Evolutionary conservation across 768 basidiomycete genomes (phyloP).

Genomic region (Amanita pallidorosea): DNA sequence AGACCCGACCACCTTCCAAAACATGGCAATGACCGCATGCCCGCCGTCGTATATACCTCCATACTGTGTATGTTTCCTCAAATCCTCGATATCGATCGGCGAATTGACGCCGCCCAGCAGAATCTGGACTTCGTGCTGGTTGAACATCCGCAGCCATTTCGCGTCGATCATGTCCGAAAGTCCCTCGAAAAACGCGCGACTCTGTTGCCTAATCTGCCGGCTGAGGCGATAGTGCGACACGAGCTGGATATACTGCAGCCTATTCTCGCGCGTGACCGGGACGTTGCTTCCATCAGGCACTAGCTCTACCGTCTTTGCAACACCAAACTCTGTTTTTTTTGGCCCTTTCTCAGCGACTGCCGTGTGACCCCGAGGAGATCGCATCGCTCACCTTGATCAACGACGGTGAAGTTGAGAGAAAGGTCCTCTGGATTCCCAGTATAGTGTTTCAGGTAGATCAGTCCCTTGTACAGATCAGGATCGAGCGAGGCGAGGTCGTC

Average conservation of each 20-base stretch:
- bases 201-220: slow-evolving; percentile 79
- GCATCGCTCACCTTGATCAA: slow-evolving; percentile 57
- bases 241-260: slow-evolving; percentile 82
- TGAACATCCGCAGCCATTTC: slow-evolving; percentile 96
- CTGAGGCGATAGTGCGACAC: slow-evolving; percentile 84
- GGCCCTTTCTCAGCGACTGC: neutral
- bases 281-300: slow-evolving; percentile 75
- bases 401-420: slow-evolving; percentile 81
- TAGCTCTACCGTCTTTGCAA: slow-evolving; percentile 65
- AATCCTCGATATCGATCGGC: slow-evolving; percentile 76
- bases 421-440: slow-evolving; percentile 79
- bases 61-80: slow-evolving; percentile 68
- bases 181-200: slow-evolving; percentile 84
- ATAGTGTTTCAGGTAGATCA: slow-evolving; percentile 91
- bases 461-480: slow-evolving; percentile 83
- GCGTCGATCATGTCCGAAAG: slow-evolving; percentile 86
- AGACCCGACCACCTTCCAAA: slow-evolving; percentile 78
- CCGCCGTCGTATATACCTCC: slow-evolving; percentile 69
- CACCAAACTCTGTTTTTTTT: slow-evolving; percentile 62
- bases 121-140: slow-evolving; percentile 91
- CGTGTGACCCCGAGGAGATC: neutral
- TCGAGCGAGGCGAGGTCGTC: slow-evolving; percentile 91
- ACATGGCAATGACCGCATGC: slow-evolving; percentile 60
- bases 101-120: slow-evolving; percentile 83
- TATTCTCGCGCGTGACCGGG: slow-evolving; percentile 80